A percentile compares a stretch with the other conserved stretches of the same genome.
phyloP scores from a whole-genome alignment of 2,329 filamentous ascomycete genomes.

The Lecanicillium sp. region DNA sequence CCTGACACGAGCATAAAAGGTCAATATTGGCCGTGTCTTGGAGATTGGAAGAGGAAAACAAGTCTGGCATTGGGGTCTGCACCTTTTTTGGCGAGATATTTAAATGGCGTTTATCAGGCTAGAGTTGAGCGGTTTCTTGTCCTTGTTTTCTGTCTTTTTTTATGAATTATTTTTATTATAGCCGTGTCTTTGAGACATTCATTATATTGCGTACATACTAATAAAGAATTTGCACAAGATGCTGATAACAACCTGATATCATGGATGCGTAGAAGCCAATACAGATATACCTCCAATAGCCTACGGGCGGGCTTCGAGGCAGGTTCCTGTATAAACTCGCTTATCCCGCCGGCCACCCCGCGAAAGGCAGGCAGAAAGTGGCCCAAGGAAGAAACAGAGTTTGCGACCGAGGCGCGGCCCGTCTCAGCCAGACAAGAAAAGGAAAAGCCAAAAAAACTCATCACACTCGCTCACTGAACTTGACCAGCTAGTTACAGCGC shows the following conservation, averaged over 20 bases:
- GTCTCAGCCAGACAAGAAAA: too few species aligned
- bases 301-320: too few species aligned
- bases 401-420: background rate
- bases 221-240: background rate
- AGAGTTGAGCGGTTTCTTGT: constrained; percentile 5
- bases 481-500: background rate
- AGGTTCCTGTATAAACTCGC: too few species aligned
- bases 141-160: background rate
- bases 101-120: constrained; percentile 7
- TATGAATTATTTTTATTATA: too few species aligned
- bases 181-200: too few species aligned
- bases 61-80: constrained; percentile 1
- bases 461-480: too few species aligned
- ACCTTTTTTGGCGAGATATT: background rate
- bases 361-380: too few species aligned
- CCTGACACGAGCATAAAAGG: constrained; percentile 6
- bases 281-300: too few species aligned
- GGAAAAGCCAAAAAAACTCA: too few species aligned
- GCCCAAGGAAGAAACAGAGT: background rate
- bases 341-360: background rate
- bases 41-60: constrained; percentile 6
- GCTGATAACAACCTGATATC: background rate
- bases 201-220: background rate
- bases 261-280: too few species aligned
- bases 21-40: constrained; percentile 9